phyloP scores from a whole-genome alignment of 805 yeast genomes.

The Alloascoidea hylecoeti region DNA sequence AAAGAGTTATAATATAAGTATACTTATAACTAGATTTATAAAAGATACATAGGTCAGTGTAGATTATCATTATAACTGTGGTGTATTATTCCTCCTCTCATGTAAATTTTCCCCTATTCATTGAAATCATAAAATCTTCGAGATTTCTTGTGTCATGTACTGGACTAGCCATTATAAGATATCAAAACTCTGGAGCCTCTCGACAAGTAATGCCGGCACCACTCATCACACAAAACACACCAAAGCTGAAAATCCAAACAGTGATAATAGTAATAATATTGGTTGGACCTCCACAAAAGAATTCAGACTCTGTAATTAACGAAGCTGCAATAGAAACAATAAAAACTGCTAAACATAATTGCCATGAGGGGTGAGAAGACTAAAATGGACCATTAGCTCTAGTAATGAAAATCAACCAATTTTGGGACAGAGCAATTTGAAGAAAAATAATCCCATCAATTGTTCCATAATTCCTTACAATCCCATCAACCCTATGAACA shows the following conservation, averaged over 20 bases:
- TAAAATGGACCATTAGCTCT: conserved; percentile 98
- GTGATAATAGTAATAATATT: conserved; percentile 91
- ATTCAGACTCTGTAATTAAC: conserved; percentile 84
- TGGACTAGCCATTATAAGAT: too few relatives aligned
- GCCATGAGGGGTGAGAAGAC: conserved; percentile 95
- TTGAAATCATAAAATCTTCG: conserved; percentile 78
- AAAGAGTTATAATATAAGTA: too few relatives aligned
- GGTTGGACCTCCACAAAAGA: conserved; percentile 98
- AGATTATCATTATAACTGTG: too few relatives aligned
- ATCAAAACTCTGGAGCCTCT: too few relatives aligned
- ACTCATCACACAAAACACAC: conserved; percentile 92
- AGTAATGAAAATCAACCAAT: conserved; percentile 94
- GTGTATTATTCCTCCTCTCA: too few relatives aligned
- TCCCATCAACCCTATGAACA: conserved; percentile 69
- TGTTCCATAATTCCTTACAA: conserved; percentile 91
- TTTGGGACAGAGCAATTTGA: conserved; percentile 89
- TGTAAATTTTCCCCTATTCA: too few relatives aligned
- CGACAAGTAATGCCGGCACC: conserved; percentile 93
- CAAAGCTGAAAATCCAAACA: conserved; percentile 92
- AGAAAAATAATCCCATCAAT: conserved; percentile 87
- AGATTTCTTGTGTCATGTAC: too few relatives aligned
- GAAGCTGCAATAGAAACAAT: conserved; percentile 86
- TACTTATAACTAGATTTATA: too few relatives aligned
- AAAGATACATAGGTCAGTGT: too few relatives aligned
- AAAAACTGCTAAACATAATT: conserved; percentile 87